Conservation (phyloP, 257 asterid genomes). For the Handroanthus guayacan region DNA sequence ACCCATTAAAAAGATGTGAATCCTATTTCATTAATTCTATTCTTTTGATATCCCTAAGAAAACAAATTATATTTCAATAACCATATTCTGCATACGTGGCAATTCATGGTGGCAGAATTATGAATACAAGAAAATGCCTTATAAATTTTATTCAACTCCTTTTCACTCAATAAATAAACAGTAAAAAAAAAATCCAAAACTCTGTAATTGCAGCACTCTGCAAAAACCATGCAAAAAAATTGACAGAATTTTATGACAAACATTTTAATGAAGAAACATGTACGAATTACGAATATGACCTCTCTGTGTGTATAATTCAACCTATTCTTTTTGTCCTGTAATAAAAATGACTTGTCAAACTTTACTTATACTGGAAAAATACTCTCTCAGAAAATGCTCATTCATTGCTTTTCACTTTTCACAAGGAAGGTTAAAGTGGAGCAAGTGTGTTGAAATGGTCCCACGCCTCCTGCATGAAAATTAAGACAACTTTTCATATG, state of each 20-base stretch:
- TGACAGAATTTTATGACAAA: not conserved
- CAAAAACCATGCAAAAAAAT: not conserved
- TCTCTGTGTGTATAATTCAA: not conserved
- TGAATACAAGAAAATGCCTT: too few species aligned
- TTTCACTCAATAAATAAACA: too few species aligned
- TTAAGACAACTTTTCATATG: not conserved
- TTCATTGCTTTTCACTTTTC: not conserved
- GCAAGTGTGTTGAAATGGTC: slow-evolving; percentile 61
- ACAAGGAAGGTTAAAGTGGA: slow-evolving; percentile 14
- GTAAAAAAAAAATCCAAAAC: too few species aligned
- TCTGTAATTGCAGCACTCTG: not conserved
- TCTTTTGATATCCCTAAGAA: too few species aligned
- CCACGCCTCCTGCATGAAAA: slow-evolving; percentile 70
- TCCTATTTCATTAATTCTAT: too few species aligned
- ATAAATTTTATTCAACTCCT: too few species aligned
- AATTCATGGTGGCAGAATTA: too few species aligned
- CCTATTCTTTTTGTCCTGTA: slow-evolving; percentile 5
- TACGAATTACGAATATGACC: not conserved
- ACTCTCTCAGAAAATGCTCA: not conserved
- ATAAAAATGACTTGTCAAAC: not conserved
- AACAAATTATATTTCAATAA: too few species aligned
- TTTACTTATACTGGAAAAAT: not conserved
- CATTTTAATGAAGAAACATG: not conserved
- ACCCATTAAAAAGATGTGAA: too few species aligned
- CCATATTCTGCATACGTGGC: too few species aligned